Conservation (phyloP, 2,329 filamentous ascomycete species). For the Fusarium heterosporum region DNA sequence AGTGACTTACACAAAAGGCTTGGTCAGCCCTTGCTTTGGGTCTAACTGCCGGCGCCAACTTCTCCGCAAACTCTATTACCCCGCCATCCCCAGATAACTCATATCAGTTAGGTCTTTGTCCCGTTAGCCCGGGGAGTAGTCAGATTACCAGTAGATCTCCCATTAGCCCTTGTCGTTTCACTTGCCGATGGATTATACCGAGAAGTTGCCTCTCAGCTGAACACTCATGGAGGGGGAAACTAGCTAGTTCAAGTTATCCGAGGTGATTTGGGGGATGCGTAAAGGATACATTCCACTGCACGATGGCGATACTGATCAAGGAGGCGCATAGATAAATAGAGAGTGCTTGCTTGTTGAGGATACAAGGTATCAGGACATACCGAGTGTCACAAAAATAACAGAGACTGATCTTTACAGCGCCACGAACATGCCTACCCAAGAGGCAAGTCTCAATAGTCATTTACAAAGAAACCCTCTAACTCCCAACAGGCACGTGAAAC, state of each 20-base stretch:
- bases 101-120: not conserved
- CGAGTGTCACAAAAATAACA: accelerated
- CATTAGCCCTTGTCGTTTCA: not conserved
- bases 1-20: not conserved
- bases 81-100: not conserved
- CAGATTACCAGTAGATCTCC: not conserved
- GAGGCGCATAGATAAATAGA: not conserved
- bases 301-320: accelerated
- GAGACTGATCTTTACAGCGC: accelerated
- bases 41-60: slow-evolving; percentile 6
- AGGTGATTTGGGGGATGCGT: not conserved
- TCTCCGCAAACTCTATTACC: slow-evolving; percentile 9
- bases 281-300: not conserved
- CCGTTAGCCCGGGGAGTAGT: not conserved
- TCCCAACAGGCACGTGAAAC: not conserved
- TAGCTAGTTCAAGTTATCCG: not conserved
- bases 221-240: not conserved
- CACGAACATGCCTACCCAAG: slow-evolving; percentile 1
- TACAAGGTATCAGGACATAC: not conserved
- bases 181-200: slow-evolving; percentile 2
- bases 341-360: accelerated
- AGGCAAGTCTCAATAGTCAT: not conserved
- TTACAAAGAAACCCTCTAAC: too few relatives aligned
- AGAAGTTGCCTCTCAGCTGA: not conserved
- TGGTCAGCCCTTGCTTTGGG: not conserved